phyloP scores from a whole-genome alignment of 1,284 basidiomycete species.

The Ustilago loliicola region DNA sequence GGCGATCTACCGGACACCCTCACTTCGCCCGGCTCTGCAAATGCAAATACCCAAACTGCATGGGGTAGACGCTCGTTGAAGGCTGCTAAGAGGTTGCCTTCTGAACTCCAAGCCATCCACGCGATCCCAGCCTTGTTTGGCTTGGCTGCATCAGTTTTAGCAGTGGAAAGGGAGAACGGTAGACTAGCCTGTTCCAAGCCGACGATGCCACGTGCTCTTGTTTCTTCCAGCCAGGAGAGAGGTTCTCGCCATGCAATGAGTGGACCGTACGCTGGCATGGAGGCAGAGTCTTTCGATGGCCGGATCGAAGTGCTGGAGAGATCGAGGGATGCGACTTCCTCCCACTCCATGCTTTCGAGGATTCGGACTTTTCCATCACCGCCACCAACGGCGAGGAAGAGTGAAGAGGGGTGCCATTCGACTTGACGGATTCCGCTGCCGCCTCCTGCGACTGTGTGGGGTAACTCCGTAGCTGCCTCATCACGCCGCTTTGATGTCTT shows the following conservation, averaged over 20 bases:
- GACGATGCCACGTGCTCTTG: constrained; percentile 65
- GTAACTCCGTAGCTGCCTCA: constrained; percentile 17
- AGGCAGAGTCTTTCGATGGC: constrained; percentile 14
- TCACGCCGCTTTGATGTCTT: constrained; percentile 20
- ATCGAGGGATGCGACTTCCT: constrained; percentile 31
- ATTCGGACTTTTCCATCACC: constrained; percentile 68
- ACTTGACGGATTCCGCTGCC: constrained; percentile 68
- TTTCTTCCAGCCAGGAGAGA: constrained; percentile 64
- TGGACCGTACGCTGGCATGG: constrained; percentile 24
- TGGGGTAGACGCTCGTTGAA: constrained; percentile 75
- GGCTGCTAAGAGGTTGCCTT: constrained; percentile 55
- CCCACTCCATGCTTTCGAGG: constrained; percentile 45
- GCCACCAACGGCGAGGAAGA: constrained; percentile 69
- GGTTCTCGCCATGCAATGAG: constrained; percentile 65
- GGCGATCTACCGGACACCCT: constrained; percentile 72
- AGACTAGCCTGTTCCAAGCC: constrained; percentile 50
- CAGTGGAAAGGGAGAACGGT: constrained; percentile 39
- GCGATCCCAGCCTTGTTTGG: constrained; percentile 53
- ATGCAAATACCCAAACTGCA: constrained; percentile 77
- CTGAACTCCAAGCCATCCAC: constrained; percentile 50
- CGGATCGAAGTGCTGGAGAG: constrained; percentile 30
- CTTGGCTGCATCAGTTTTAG: constrained; percentile 33
- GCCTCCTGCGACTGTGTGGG: constrained; percentile 44
- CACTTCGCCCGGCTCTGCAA: constrained; percentile 73
- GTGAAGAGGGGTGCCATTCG: constrained; percentile 66